Evolutionary conservation across 768 basidiomycete genomes (phyloP), one percentile per base, ranked within the genome.

Genomic region (Termitomyces sp.): DNA sequence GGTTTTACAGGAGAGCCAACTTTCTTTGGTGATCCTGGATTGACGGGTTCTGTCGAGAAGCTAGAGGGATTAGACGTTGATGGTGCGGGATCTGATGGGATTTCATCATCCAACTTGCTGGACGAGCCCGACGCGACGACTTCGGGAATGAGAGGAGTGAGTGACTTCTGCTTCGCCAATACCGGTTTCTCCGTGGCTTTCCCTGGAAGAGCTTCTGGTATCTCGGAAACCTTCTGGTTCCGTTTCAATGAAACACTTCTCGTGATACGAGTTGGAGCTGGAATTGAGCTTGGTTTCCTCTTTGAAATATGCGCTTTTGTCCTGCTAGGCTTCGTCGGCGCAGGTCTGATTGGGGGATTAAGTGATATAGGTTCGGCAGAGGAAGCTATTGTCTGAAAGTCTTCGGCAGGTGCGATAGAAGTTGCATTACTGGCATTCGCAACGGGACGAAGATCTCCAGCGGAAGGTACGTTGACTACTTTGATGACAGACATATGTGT

Each of bases 181-280:
- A 28, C 12, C 48, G 47, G 47, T 23, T 59, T 55, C 43, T 15
- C 51, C 5, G 48, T 40, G 14, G 28, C 8, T n/a, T 55, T 58
- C 37, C 17, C 26, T 17, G 52, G 53, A 23, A 55, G 19, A 43
- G 51, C 59, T 28, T 48, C 57, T 5, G 60, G 46, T 17, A 50
- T 23, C 52, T 59, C 58, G 17, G 54, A 41, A 35, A 21, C 41
- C 52, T 58, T 62, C 41, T 60, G 61, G 37, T 67, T 69, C 58
- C 66, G 63, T 58, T 62, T 70, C 15, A 61, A 65, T 11, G 73
- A 71, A 5, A 58, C 59, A 56, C 75, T 76, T 40, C 75, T 70
- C 12, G 75, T 75, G 30, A 73, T 66, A 21, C 73, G 70, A 52
- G 56, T 58, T 10, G 64, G 62, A 23, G 64, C 55, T 21, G 62